These are phyloP conservation scores for Coemansia sp. DNA, from an alignment of 192 early-diverging fungal genomes.

Conservation along the genomic window DNA sequence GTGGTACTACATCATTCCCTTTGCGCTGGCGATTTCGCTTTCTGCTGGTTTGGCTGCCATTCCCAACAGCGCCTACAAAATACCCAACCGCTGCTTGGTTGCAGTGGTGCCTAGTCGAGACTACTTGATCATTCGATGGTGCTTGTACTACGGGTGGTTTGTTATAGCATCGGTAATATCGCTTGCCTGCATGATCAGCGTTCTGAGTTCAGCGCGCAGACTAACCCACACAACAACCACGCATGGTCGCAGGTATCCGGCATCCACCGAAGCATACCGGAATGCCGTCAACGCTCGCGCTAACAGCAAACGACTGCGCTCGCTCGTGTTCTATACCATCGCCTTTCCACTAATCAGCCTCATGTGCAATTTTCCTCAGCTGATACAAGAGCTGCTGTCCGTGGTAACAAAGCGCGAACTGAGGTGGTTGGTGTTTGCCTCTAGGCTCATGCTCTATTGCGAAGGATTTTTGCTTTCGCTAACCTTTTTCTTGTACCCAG, in stretches of 20 bases:
- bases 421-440: slow-evolving; percentile 8
- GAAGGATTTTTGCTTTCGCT: slow-evolving; percentile 38
- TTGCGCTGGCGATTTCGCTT: slow-evolving; percentile 24
- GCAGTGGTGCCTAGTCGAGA: slow-evolving; percentile 9
- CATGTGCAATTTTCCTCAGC: slow-evolving; percentile 38
- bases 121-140: slow-evolving; percentile 40
- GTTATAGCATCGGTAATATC: slow-evolving; percentile 35
- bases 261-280: slow-evolving; percentile 39
- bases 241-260: not conserved
- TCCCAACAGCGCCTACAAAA: slow-evolving; percentile 29
- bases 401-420: slow-evolving; percentile 15
- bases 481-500: slow-evolving; percentile 43
- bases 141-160: slow-evolving; percentile 49
- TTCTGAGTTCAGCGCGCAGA: slow-evolving; percentile 21
- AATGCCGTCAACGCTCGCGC: slow-evolving; percentile 45
- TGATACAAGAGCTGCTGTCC: slow-evolving; percentile 36
- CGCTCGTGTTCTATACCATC: slow-evolving; percentile 45
- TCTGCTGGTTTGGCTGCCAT: slow-evolving; percentile 26
- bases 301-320: slow-evolving; percentile 44
- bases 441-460: slow-evolving; percentile 21
- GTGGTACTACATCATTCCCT: slow-evolving; percentile 47
- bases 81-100: slow-evolving; percentile 18
- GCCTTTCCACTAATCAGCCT: slow-evolving; percentile 45
- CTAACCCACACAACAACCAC: slow-evolving; percentile 34
- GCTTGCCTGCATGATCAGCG: slow-evolving; percentile 40